Evolutionary conservation across 371 early-diverging fungal genomes (phyloP).

Genomic region (Catenaria anguillulae): DNA sequence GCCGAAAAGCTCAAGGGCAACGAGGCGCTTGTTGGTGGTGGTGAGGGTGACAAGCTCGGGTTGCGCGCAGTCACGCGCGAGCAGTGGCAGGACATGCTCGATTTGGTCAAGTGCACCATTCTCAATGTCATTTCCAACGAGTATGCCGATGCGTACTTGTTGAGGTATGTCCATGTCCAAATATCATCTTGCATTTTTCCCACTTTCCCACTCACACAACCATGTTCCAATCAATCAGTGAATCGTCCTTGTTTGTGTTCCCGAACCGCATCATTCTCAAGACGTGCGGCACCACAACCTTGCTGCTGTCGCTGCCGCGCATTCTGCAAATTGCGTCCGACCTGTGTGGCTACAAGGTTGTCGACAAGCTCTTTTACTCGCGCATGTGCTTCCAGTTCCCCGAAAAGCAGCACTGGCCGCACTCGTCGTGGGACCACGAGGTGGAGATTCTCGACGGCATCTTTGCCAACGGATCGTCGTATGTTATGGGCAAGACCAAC

Average conservation of each 20-base stretch:
- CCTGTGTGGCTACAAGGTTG: constrained; percentile 34
- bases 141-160: constrained; percentile 70
- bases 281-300: constrained; percentile 92
- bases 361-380: constrained; percentile 71
- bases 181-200: constrained; percentile 8
- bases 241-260: constrained; percentile 93
- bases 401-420: constrained; percentile 71
- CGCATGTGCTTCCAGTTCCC: constrained; percentile 94
- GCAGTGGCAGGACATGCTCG: constrained; percentile 78
- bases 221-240: too few species aligned
- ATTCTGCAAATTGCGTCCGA: constrained; percentile 67
- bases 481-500: constrained; percentile 80
- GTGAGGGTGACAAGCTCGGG: constrained; percentile 23
- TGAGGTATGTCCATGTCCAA: constrained; percentile 36
- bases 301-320: constrained; percentile 65
- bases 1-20: constrained; percentile 18
- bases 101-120: constrained; percentile 80
- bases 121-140: constrained; percentile 63
- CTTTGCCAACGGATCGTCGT: constrained; percentile 63
- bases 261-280: constrained; percentile 84
- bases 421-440: constrained; percentile 80
- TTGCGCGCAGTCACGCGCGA: constrained; percentile 55
- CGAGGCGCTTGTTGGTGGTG: constrained; percentile 8
- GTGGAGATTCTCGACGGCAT: constrained; percentile 52
- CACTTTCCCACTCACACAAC: not conserved